These are phyloP conservation scores for Colletotrichum simmondsii DNA, from an alignment of 2,329 filamentous ascomycete genomes.

Conservation along the genomic window DNA sequence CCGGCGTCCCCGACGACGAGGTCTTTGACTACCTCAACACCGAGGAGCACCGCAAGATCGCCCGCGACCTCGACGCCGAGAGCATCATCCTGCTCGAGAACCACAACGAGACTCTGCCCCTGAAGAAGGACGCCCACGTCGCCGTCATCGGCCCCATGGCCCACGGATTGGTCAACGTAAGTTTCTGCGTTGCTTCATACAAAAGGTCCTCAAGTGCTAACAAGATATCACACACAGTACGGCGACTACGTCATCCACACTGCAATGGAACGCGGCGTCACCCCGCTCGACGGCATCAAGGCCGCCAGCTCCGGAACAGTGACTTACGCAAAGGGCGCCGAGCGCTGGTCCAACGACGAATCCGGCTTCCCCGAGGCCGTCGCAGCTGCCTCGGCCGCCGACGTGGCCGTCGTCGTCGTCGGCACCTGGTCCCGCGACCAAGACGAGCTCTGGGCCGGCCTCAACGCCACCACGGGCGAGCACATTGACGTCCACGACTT, in stretches of 20 bases:
- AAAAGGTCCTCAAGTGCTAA: not conserved
- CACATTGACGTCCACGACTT: conserved; percentile 75
- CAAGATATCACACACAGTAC: conserved; percentile 54
- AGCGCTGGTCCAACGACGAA: conserved; percentile 77
- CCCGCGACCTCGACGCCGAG: conserved; percentile 72
- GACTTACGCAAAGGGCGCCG: conserved; percentile 76
- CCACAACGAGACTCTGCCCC: conserved; percentile 61
- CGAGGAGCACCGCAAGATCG: conserved; percentile 65
- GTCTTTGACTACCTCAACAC: conserved; percentile 72
- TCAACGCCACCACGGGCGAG: conserved; percentile 81
- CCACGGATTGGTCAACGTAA: conserved; percentile 75
- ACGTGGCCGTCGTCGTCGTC: conserved; percentile 78
- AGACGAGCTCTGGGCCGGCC: conserved; percentile 73
- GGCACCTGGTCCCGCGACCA: conserved; percentile 83
- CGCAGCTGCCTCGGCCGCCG: conserved; percentile 71
- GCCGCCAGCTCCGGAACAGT: conserved; percentile 69
- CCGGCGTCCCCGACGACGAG: conserved; percentile 64
- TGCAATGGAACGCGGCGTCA: conserved; percentile 73
- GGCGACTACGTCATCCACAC: conserved; percentile 79
- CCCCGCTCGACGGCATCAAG: conserved; percentile 76
- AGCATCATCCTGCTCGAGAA: conserved; percentile 72
- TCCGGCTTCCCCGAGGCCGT: conserved; percentile 75
- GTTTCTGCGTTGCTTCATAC: conserved; percentile 37
- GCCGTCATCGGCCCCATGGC: conserved; percentile 83
- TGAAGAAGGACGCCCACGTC: conserved; percentile 73